A percentile compares a stretch with the other conserved stretches of the same genome.
These are phyloP conservation scores for Thelephora terrestris DNA, from an alignment of 1,284 basidiomycete genomes.

Conservation along the genomic window DNA sequence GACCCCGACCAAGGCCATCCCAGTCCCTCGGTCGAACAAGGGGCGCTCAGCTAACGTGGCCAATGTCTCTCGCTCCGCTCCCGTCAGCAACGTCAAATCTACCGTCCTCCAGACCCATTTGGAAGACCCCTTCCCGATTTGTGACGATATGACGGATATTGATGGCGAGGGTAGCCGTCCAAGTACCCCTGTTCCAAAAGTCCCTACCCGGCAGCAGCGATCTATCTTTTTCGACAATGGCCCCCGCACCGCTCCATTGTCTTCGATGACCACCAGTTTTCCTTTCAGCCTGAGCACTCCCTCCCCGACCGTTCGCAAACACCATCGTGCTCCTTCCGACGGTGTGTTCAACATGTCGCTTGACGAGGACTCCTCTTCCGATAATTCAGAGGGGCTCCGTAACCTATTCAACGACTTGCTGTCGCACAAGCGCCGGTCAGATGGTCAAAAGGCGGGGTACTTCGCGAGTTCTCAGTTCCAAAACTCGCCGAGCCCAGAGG, in stretches of 20 bases:
- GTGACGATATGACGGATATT: slow-evolving; percentile 53
- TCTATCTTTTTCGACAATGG: slow-evolving; percentile 26
- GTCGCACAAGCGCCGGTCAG: slow-evolving; percentile 19
- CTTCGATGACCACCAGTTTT: slow-evolving; percentile 25
- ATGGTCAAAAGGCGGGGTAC: slow-evolving; percentile 31
- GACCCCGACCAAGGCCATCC: slow-evolving; percentile 31
- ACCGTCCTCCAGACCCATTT: slow-evolving; percentile 12
- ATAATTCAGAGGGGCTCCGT: slow-evolving; percentile 30
- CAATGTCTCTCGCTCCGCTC: slow-evolving; percentile 31
- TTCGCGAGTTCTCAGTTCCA: slow-evolving; percentile 73
- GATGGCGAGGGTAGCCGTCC: slow-evolving; percentile 25
- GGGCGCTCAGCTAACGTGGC: slow-evolving; percentile 4
- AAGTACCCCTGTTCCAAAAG: slow-evolving; percentile 24
- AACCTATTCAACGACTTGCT: slow-evolving; percentile 23
- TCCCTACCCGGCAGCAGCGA: slow-evolving; percentile 22
- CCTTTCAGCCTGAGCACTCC: slow-evolving; percentile 25
- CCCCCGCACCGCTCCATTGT: slow-evolving; percentile 41
- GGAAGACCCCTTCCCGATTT: slow-evolving; percentile 45
- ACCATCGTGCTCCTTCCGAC: slow-evolving; percentile 51
- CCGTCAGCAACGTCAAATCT: slow-evolving; percentile 22
- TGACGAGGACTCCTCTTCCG: slow-evolving; percentile 47
- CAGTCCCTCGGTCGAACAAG: slow-evolving; percentile 30
- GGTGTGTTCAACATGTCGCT: slow-evolving; percentile 60
- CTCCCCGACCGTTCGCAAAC: slow-evolving; percentile 31
- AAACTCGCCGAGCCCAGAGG: slow-evolving; percentile 71